phyloP scores from a whole-genome alignment of 495 filamentous ascomycete species.

The Lophiostoma macrostomum region DNA sequence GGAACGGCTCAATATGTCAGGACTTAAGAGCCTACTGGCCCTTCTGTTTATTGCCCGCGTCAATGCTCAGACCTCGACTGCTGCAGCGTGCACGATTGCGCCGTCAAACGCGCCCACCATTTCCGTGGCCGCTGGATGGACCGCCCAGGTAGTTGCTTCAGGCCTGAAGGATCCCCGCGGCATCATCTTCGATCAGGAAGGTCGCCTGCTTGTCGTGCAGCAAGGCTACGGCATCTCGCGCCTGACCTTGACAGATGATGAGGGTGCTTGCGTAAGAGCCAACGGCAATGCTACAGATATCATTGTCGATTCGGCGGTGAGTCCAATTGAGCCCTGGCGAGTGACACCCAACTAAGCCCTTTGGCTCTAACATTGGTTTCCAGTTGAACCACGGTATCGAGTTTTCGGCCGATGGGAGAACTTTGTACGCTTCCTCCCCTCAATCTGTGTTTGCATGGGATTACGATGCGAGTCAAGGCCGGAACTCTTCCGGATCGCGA shows the following conservation, averaged over 20 bases:
- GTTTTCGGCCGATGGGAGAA: constrained; percentile 58
- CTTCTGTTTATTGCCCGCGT: constrained; percentile 7
- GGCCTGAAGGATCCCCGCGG: constrained; percentile 55
- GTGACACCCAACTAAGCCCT: neutral
- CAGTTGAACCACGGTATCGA: constrained; percentile 67
- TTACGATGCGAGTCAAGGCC: constrained; percentile 52
- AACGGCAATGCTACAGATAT: constrained; percentile 25
- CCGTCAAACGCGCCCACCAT: constrained; percentile 43
- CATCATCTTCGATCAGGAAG: constrained; percentile 57
- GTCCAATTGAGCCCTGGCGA: constrained; percentile 25
- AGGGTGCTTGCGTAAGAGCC: constrained; percentile 50
- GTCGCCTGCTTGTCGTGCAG: constrained; percentile 62
- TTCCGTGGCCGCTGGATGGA: constrained; percentile 56
- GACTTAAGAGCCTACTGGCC: constrained; percentile 17
- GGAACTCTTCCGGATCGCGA: constrained; percentile 43
- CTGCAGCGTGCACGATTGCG: constrained; percentile 33
- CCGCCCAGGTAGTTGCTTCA: constrained; percentile 52
- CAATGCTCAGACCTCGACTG: constrained; percentile 21
- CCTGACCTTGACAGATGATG: constrained; percentile 50
- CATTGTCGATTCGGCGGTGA: constrained; percentile 40
- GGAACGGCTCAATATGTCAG: constrained; percentile 13
- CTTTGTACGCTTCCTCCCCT: constrained; percentile 61
- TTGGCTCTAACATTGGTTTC: constrained; percentile 2
- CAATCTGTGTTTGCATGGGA: constrained; percentile 57
- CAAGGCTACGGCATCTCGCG: constrained; percentile 52